Base-by-base conservation (phyloP, 2,329 filamentous ascomycete genomes). In the Ceratocystis alfenasii region DNA sequence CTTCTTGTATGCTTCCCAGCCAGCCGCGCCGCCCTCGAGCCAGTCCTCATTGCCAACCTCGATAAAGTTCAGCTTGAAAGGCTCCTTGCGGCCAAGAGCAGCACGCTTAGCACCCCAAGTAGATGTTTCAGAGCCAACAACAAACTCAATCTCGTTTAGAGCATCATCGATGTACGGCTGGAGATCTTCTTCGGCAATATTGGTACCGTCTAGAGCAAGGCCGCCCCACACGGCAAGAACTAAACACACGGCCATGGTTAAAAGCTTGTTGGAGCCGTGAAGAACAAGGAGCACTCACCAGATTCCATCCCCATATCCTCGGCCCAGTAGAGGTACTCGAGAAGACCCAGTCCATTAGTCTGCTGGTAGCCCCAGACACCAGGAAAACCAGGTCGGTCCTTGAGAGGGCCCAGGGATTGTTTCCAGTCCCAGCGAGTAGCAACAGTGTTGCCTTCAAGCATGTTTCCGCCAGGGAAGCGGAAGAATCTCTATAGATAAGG, bases 21-120 rank as follows among this genome's bases (percentile, higher is more conserved):
- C 77, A 0, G 71, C 70, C 1, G 78, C 75, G 4, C 78, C 80
- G 2, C 78, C 78, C 30, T 77, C 79, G 3, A 87, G 78, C 76
- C 81, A 82, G 70, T 88, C 86, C 72, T 88, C 86, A 72, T 88
- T 88, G 67, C 86, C 86, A 55, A 88, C 75, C 73, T 88, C 86
- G 65, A 88, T 82, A 69, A 81, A 85, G 10, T 80, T 76, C 62
- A 88, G 77, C 36, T 72, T 75, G 75, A 83, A 88, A 0, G 86
- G 85, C 67, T 83, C 77, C 0, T 83, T 79, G 70, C 87, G 81
- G 2, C 86, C 86, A 1, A 85, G 77, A 55, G 79, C 74, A 5
- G 83, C 83, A 20, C 85, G 82, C 5, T 79, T 73, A 3, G 79
- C 76, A 15, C 85, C 85, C 76, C 81, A 86, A 28, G 77, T 78